Base-by-base conservation (phyloP, 495 filamentous ascomycete genomes). In the Aspergillus funiculosus region DNA sequence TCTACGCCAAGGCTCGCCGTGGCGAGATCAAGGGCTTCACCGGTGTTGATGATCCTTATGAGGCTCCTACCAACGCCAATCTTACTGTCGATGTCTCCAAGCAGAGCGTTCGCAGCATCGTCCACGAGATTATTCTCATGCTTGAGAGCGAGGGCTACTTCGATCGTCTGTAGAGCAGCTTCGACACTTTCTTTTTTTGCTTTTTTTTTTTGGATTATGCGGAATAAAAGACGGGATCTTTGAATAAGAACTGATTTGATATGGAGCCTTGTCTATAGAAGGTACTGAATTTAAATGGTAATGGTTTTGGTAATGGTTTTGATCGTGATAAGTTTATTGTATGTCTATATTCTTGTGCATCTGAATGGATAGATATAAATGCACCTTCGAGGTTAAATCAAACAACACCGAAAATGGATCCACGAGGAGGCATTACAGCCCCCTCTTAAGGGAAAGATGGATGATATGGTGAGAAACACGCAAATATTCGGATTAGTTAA, bases 11-110 rank as follows among this genome's bases (percentile, higher is more conserved):
- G 68, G 92, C 92, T 10, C 79, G 94, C 40, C 75, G 68, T 6
- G 92, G 92, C 11, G 89, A 96, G 76, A 94, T 98, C 71, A 92
- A 88, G 81, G 89, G 89, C 24, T 98, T 98, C 75, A 98, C 92
- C 22, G 92, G 92, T 58, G 92, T 98, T 46, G 92, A 98, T 66
- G 92, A 96, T 67, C 89, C 92, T 43, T 98, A 97, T 64, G 92
- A 98, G 80, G 59, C 64, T 48, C 92, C 92, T 4, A 58, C 65
- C 46, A 92, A 94, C 71, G 77, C 88, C 21, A 78, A 95, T 63
- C 73, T 98, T 45, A 78, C 80, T 20, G 91, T 97, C 6, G 88
- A 97, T 66, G 63, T 79, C 46, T 82, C 85, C 72, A 88, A 82
- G 77, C 87, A 83, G 66, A 85, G 76, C 48, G 89, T 98, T 31